phyloP scores from a whole-genome alignment of 1,284 basidiomycete species.

The Puccinia novopanici region DNA sequence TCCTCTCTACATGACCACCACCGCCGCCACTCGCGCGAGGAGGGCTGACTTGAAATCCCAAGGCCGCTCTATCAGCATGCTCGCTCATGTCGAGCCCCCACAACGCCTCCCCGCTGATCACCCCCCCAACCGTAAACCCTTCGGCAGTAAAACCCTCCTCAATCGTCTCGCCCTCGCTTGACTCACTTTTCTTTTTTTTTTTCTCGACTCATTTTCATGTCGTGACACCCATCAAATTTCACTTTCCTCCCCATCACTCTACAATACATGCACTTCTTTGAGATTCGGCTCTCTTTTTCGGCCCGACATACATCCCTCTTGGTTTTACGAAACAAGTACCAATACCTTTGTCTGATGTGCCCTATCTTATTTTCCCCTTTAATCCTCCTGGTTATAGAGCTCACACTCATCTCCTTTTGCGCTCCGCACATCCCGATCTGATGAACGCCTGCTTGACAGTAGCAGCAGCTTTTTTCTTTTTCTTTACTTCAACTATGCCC shows the following conservation, averaged over 20 bases:
- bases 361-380: no score
- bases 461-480: no score
- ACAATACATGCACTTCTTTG: no score
- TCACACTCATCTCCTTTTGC: no score
- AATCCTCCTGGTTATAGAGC: no score
- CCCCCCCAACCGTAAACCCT: neutral
- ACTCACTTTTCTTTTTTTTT: neutral
- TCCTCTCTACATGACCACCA: neutral
- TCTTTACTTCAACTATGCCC: no score
- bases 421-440: no score
- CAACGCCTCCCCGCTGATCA: neutral
- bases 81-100: neutral
- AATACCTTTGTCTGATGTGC: neutral
- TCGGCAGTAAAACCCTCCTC: neutral
- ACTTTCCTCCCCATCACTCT: neutral
- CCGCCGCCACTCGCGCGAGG: neutral
- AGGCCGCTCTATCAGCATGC: neutral
- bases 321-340: neutral
- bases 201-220: no score
- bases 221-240: neutral
- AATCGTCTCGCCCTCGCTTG: neutral
- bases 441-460: no score
- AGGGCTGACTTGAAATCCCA: neutral
- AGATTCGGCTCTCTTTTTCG: no score
- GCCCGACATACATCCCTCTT: neutral